Evolutionary conservation across 768 basidiomycete species (phyloP), one percentile per base, ranked within the genome.

Genomic region (Gloeopeniophorella convolvens): DNA sequence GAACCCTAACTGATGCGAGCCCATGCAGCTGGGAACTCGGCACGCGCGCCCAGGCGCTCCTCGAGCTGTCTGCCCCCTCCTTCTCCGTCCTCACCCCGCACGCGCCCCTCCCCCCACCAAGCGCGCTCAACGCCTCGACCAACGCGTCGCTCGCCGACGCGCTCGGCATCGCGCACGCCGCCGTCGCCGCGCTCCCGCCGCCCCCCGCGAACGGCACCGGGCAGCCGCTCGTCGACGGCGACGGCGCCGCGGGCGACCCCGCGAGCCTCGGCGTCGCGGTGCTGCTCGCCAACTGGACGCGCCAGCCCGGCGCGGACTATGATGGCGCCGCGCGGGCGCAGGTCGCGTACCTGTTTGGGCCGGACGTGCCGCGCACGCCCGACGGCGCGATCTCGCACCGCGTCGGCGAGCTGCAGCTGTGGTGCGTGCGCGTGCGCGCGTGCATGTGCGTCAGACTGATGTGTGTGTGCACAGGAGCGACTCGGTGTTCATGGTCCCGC

Each of bases 301-400:
- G 65, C n/a, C 54, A 60, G 28, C 75, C 74, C 23, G 69, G 67
- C 20, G 66, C 76, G 9, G 70, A 82, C 57, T 90, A 82, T 62
- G 75, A 75, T 0, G 70, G 69, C 2, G 88, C 85, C 23, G 85
- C 85, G 18, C 65, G 54, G 44, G 76, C 79, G 52, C 84, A 93
- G 65, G 67, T 90, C 4, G 66, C 79, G 10, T 92, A 70, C 59
- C 62, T 91, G 30, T 66, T 82, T 20, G 59, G 71, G 27, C 62
- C 65, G 0, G 57, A 57, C 2, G 84, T 78, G 3, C 83, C 88
- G 7, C 72, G 70, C 57, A 83, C 87, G 1, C 50, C 55, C 2
- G 84, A 89, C 54, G 91, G 91, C 1, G 91, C 92, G 0, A 79
- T 94, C 21, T 89, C 86, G 8, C 91, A 94, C 62, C 76, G 88